Conservation (phyloP, 2,329 filamentous ascomycete species). For the Pseudopyricularia cyperi region DNA sequence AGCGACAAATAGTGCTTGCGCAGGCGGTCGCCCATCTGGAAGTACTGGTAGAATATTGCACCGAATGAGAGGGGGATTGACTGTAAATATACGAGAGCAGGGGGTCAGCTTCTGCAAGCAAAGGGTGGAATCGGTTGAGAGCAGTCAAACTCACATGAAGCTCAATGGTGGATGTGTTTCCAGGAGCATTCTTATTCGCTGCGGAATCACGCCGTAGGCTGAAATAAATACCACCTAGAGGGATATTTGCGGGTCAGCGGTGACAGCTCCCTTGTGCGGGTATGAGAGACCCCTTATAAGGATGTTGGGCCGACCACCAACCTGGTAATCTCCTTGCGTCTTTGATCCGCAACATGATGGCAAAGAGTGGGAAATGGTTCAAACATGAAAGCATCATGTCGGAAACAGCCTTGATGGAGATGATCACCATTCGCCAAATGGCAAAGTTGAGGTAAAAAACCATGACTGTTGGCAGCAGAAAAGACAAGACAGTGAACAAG, state of each 20-base stretch:
- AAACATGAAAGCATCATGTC: constrained; percentile 87
- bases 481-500: constrained; percentile 88
- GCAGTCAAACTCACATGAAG: constrained; percentile 52
- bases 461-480: constrained; percentile 83
- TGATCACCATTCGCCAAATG: constrained; percentile 86
- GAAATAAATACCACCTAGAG: constrained; percentile 68
- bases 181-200: constrained; percentile 26
- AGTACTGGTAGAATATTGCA: constrained; percentile 97
- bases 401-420: constrained; percentile 77
- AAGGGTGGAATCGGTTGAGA: not conserved
- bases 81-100: constrained; percentile 24
- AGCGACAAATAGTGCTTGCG: constrained; percentile 91
- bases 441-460: constrained; percentile 98
- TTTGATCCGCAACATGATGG: constrained; percentile 89
- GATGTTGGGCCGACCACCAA: constrained; percentile 17
- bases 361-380: constrained; percentile 96
- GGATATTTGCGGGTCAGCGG: not conserved
- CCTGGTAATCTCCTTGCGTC: constrained; percentile 82
- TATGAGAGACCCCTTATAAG: not conserved
- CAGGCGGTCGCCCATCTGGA: constrained; percentile 82
- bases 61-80: constrained; percentile 79
- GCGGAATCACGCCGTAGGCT: constrained; percentile 64
- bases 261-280: too few relatives aligned
- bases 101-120: not conserved
- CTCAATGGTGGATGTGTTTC: constrained; percentile 62